Conservation (phyloP, 2,329 filamentous ascomycete genomes). For the Aspergillus floridensis region DNA sequence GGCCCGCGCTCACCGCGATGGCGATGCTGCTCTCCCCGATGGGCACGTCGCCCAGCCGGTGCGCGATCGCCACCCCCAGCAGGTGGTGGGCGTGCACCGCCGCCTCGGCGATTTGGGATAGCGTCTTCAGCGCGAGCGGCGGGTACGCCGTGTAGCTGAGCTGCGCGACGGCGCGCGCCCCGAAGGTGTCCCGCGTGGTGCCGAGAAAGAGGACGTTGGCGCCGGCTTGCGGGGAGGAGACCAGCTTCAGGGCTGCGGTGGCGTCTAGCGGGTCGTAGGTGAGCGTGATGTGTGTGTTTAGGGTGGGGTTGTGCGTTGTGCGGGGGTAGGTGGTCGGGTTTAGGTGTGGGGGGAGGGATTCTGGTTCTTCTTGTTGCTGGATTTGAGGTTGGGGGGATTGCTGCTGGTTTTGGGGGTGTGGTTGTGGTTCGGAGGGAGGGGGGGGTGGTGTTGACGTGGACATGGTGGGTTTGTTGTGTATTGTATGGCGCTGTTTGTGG, state of each 20-base stretch:
- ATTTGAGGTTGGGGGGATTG: not conserved
- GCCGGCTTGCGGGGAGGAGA: slow-evolving; percentile 43
- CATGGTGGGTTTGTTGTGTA: no score
- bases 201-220: slow-evolving; percentile 49
- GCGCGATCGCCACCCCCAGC: slow-evolving; percentile 72
- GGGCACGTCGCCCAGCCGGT: slow-evolving; percentile 80
- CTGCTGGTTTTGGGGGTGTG: not conserved
- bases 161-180: slow-evolving; percentile 40
- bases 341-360: slow-evolving; percentile 30
- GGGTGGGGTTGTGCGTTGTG: slow-evolving; percentile 26
- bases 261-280: slow-evolving; percentile 43
- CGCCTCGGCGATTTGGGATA: slow-evolving; percentile 39
- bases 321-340: slow-evolving; percentile 43
- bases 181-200: slow-evolving; percentile 46
- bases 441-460: no score
- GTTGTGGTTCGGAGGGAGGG: not conserved
- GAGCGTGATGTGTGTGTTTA: slow-evolving; percentile 43
- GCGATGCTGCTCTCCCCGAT: slow-evolving; percentile 92
- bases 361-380: slow-evolving; percentile 1
- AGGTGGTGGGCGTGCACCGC: slow-evolving; percentile 61
- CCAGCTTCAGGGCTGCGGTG: slow-evolving; percentile 32
- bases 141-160: slow-evolving; percentile 48
- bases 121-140: slow-evolving; percentile 41
- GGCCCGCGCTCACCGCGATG: slow-evolving; percentile 79
- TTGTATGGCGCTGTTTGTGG: no score